Evolutionary conservation across 2,329 filamentous ascomycete genomes (phyloP), one percentile per base, ranked within the genome.

Genomic region (Fusarium torulosum): DNA sequence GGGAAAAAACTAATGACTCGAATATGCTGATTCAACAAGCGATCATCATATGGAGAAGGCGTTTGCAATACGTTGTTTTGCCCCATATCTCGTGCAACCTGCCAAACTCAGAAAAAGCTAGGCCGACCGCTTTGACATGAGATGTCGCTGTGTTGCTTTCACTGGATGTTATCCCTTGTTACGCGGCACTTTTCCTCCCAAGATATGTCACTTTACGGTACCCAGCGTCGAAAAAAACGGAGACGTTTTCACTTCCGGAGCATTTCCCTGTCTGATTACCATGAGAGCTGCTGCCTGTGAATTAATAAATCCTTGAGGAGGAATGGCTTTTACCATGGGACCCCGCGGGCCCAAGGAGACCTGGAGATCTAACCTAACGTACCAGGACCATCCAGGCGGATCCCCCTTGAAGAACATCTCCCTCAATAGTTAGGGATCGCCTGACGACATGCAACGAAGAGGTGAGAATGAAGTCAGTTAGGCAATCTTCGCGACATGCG

Each of bases 21-120:
- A 50, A 33, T 17, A 23, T 11, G 19, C 40, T 61, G 45, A 66
- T 45, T 66, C 45, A 49, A 35, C 10, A 3, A 37, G 35, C 19
- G 60, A 67, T 62, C 65, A 67, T 52, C 59, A 50, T 50, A 25
- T 23, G 13, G 41, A 58, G 19, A 53, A 19, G 40, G 41, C 27
- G 25, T 47, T 44, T 44, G 59, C 37, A 20, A 44, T 45, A 21
- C n/a, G 5, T 17, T 13, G 42, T 9, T 59, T 45, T 11, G 50
- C 53, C 65, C 65, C 64, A 53, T 66, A 50, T 44, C 46, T 57
- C 64, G 29, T 60, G 59, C 33, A 59, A 67, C 65, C 59, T 68
- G 65, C 64, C 65, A 66, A 67, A 68, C 50, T 19, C 23, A 65
- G 64, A 17, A 55, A 43, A 46, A 57, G 50, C 53, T 20, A 62